Conservation (phyloP, 805 yeast genomes). For the Kodamaea hsintzibuensis region DNA sequence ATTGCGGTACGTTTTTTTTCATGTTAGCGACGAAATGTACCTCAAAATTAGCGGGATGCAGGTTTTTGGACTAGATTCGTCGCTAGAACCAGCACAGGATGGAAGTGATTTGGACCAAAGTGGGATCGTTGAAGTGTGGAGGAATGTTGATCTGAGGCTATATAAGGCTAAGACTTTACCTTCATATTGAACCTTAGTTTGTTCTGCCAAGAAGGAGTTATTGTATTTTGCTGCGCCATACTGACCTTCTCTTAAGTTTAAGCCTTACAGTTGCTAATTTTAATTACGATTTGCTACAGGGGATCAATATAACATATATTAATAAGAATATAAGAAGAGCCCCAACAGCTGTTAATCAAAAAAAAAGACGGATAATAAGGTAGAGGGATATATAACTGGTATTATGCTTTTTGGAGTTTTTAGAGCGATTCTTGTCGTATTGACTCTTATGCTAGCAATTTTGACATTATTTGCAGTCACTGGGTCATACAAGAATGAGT, state of each 20-base stretch:
- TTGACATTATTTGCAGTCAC: slow-evolving; percentile 37
- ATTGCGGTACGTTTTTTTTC: not conserved
- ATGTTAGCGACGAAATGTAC: slow-evolving; percentile 1
- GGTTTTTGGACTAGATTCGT: not conserved
- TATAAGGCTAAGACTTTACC: not conserved
- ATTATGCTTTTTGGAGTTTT: slow-evolving; percentile 31
- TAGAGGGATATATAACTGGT: not conserved
- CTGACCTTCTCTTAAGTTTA: not conserved
- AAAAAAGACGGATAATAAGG: not conserved
- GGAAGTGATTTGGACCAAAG: slow-evolving; percentile 1
- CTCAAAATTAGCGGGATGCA: not conserved
- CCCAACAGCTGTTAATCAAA: too few species aligned
- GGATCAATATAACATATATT: too few species aligned
- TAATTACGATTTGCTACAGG: too few species aligned
- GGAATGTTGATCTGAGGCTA: not conserved
- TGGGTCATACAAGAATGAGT: slow-evolving; percentile 38
- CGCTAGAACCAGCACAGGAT: not conserved
- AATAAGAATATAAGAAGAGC: not conserved
- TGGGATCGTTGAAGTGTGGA: not conserved
- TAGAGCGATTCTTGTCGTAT: slow-evolving; percentile 31
- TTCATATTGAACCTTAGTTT: not conserved
- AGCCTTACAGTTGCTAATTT: not conserved
- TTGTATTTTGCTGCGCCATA: not conserved
- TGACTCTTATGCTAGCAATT: slow-evolving; percentile 32
- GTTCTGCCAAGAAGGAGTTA: not conserved